Conservation (phyloP, 805 yeast genomes). For the Huiozyma naganishii region DNA sequence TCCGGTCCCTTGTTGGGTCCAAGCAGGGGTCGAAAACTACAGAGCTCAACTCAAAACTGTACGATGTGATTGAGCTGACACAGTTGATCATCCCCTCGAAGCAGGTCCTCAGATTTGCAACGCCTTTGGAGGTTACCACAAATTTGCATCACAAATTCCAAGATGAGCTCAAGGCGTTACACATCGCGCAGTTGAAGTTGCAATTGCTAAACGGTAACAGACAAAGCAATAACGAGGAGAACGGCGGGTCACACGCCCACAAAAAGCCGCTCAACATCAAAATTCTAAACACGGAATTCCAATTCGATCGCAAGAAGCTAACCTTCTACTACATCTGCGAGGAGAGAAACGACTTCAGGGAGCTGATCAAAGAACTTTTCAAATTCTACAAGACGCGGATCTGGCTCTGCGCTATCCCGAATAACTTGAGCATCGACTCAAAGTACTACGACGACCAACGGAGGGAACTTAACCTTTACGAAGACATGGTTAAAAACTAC, state of each 20-base stretch:
- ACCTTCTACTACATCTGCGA: constrained; percentile 59
- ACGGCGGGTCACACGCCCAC: constrained; percentile 3
- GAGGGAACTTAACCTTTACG: constrained; percentile 20
- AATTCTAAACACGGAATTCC: constrained; percentile 68
- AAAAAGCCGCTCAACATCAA: constrained; percentile 37
- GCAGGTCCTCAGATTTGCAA: constrained; percentile 67
- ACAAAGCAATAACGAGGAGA: constrained; percentile 1
- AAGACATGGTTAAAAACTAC: constrained; percentile 17
- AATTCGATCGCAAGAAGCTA: constrained; percentile 68
- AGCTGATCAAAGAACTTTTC: constrained; percentile 60
- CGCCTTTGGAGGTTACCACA: constrained; percentile 50
- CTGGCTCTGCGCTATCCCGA: constrained; percentile 69
- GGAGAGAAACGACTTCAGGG: constrained; percentile 63
- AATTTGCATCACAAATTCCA: constrained; percentile 52
- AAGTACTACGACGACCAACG: constrained; percentile 21
- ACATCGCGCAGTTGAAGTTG: constrained; percentile 49
- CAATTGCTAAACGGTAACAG: constrained; percentile 21
- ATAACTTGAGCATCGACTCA: constrained; percentile 23
- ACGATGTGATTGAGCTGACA: constrained; percentile 35
- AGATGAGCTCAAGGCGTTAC: constrained; percentile 63
- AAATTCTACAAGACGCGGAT: constrained; percentile 69
- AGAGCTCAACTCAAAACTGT: constrained; percentile 21
- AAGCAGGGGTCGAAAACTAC: constrained; percentile 11
- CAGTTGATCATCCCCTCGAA: constrained; percentile 62
- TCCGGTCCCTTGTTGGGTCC: constrained; percentile 19